These are phyloP conservation scores for Microstegium vimineum DNA, from an alignment of 176 grass and related monocot genomes.

Conservation along the genomic window DNA sequence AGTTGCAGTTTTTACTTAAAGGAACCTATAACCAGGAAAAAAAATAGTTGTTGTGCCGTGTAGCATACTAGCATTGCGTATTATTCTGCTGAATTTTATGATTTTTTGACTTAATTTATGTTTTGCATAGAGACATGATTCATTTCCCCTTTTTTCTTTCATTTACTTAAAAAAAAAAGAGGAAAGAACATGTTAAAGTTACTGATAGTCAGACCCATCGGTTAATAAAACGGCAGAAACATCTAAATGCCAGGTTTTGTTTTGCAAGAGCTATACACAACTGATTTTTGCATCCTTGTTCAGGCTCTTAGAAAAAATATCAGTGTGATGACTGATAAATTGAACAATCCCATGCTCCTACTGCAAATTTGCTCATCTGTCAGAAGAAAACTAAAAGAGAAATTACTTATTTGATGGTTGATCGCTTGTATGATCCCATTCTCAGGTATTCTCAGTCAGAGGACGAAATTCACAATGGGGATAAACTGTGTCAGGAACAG, in stretches of 20 bases:
- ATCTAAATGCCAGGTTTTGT: not conserved
- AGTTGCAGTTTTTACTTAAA: not conserved
- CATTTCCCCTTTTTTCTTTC: not conserved
- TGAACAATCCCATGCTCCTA: not conserved
- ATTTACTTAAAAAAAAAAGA: not conserved
- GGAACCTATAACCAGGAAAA: not conserved
- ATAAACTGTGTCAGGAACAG: not conserved
- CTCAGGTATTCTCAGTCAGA: not conserved
- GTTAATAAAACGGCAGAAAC: not conserved
- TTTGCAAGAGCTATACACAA: not conserved
- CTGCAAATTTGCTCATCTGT: not conserved
- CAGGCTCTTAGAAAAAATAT: not conserved
- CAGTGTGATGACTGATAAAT: not conserved
- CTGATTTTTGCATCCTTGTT: not conserved
- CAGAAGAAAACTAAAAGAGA: not conserved
- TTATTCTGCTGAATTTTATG: no score
- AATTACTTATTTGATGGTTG: not conserved
- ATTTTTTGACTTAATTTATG: not conserved
- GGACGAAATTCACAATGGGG: not conserved
- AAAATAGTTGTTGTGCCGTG: not conserved
- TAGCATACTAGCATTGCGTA: no score
- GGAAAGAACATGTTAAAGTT: not conserved
- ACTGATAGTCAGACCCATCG: not conserved
- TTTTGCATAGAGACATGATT: not conserved
- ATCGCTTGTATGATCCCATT: not conserved